Base-by-base conservation (phyloP, 73 alveolate species). In the Urostyla sp. region DNA sequence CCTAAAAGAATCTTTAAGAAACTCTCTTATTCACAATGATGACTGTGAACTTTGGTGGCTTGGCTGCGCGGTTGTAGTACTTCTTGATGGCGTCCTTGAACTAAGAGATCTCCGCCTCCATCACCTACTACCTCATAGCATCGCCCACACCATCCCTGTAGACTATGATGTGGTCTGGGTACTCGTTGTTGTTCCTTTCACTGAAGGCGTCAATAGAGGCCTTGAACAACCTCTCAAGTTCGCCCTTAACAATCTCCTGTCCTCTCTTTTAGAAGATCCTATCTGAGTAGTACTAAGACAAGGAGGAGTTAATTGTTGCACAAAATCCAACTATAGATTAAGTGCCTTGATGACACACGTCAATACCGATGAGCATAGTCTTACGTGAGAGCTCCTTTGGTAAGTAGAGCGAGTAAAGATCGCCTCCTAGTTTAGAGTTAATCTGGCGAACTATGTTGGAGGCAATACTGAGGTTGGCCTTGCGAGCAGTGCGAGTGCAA, bases 111-210 rank as follows among this genome's bases (percentile, higher is more conserved):
- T 93, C 98, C 18, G 57, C 52, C 53, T 87, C 59, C 57, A 93
- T 67, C 40, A 52, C 80, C 37, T 87, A 80, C 48, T 72, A 50
- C 53, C 89, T 84, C 85, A 75, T 82, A 0, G 86, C 90, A 0
- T 90, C 89, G 8, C 95, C 89, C 8, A 93, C 98, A 23, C 96
- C 96, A 82, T 90, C 95, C 80, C 98, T 80, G 85, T 86, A 93
- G 24, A 93, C 73, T 24, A 93, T 67, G 26, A 93, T 73, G 34
- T 87, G 88, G 30, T 75, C 87, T 13, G 96, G 96, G 58, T 61
- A 63, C 75, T 67, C 90, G 28, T 63, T 87, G 38, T 78, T 35
- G n/a, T n/a, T n/a, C 45, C 77, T 49, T 43, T 84, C 80, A 32
- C 53, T 30, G 72, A 53, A 85, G 56, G 52, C 51, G 15, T 6